phyloP scores from a whole-genome alignment of 768 basidiomycete genomes.

The Boletus rubroflammeus region DNA sequence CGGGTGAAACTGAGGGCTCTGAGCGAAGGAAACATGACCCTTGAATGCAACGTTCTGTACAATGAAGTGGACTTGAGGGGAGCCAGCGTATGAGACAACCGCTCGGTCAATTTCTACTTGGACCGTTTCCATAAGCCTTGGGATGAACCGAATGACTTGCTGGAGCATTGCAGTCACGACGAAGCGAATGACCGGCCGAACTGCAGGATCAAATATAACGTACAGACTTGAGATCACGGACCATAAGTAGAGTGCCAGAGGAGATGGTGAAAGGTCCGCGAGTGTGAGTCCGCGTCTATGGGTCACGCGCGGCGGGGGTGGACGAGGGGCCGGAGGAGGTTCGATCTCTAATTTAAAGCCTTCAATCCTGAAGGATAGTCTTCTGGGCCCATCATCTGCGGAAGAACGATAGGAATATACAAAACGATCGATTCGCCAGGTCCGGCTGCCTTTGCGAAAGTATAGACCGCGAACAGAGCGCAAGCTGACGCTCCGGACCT shows the following conservation, averaged over 20 bases:
- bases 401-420: constrained; percentile 52
- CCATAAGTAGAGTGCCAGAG: constrained; percentile 34
- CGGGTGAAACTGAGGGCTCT: constrained; percentile 37
- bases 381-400: constrained; percentile 44
- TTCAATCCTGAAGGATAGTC: constrained; percentile 61
- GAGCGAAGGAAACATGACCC: constrained; percentile 52
- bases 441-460: constrained; percentile 51
- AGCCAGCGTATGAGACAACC: constrained; percentile 46
- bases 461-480: constrained; percentile 77
- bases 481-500: constrained; percentile 69
- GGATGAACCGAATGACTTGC: constrained; percentile 59
- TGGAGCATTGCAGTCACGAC: constrained; percentile 53
- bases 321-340: constrained; percentile 13
- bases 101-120: constrained; percentile 64
- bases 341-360: constrained; percentile 54
- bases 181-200: constrained; percentile 60
- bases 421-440: constrained; percentile 66
- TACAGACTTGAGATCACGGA: constrained; percentile 36
- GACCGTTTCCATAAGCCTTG: constrained; percentile 62
- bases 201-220: constrained; percentile 49
- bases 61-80: constrained; percentile 51
- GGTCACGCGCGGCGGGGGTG: constrained; percentile 17
- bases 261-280: constrained; percentile 36
- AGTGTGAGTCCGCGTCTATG: constrained; percentile 43
- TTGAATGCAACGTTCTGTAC: constrained; percentile 50